Evolutionary conservation across 352 stramenopile genomes (phyloP).

Genomic region (Phytopythium cucurbitacearum): DNA sequence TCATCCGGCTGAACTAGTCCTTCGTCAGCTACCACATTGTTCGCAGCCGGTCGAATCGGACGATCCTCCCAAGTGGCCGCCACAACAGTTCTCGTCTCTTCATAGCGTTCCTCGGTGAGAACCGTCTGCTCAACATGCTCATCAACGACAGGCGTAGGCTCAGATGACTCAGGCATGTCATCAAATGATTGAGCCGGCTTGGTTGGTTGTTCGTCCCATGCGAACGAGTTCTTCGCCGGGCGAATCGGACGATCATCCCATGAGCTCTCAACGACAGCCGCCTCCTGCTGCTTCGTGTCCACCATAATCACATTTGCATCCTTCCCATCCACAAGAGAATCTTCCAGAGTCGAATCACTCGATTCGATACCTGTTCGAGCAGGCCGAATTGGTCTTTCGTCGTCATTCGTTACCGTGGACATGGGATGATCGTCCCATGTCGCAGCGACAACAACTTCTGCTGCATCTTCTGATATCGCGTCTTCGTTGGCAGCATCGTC

Average conservation of each 20-base stretch:
- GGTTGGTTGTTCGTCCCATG: constrained; percentile 9
- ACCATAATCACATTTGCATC: too few species aligned
- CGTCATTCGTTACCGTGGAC: not conserved
- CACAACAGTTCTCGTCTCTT: constrained; percentile 1
- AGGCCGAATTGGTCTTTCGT: constrained; percentile 1
- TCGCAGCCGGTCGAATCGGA: not conserved
- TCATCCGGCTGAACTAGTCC: too few species aligned
- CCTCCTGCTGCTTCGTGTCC: too few species aligned
- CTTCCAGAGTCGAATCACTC: too few species aligned
- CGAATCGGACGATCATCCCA: constrained; percentile 5
- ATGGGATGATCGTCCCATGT: too few species aligned
- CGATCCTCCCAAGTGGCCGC: constrained; percentile 1
- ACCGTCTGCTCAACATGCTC: too few species aligned
- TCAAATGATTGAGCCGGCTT: constrained; percentile 2
- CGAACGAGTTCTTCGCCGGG: not conserved
- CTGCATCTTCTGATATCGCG: not conserved
- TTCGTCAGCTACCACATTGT: not conserved
- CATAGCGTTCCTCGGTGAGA: not conserved
- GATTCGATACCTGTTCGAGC: not conserved
- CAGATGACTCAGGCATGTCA: not conserved
- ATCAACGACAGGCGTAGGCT: not conserved
- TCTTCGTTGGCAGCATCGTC: not conserved
- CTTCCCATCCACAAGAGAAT: too few species aligned
- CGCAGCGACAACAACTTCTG: too few species aligned
- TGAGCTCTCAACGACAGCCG: too few species aligned